A percentile compares a stretch with the other conserved stretches of the same genome.
phyloP scores from a whole-genome alignment of 306 rosid genomes.

The Castanea sativa region DNA sequence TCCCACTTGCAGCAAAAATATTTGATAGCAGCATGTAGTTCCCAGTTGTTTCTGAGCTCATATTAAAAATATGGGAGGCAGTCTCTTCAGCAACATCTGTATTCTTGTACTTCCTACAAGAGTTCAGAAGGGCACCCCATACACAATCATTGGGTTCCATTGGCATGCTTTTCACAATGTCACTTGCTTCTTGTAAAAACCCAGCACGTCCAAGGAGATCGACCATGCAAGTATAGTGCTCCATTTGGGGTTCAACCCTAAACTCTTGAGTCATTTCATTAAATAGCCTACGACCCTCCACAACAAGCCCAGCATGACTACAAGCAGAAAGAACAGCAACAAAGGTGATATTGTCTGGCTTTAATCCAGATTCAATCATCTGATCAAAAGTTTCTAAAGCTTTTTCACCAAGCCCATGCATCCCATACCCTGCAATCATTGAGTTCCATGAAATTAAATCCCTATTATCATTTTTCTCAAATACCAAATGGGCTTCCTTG shows the following conservation, averaged over 20 bases:
- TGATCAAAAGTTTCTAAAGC: constrained; percentile 55
- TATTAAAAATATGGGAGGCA: constrained; percentile 38
- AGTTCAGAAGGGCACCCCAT: constrained; percentile 76
- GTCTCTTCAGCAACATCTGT: constrained; percentile 53
- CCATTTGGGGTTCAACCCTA: constrained; percentile 60
- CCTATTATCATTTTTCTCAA: constrained; percentile 42
- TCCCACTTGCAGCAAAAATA: constrained; percentile 71
- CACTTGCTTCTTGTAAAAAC: constrained; percentile 63
- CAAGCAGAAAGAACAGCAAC: constrained; percentile 77
- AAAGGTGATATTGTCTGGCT: constrained; percentile 72
- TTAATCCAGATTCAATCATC: constrained; percentile 49
- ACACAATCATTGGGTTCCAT: constrained; percentile 71
- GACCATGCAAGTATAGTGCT: constrained; percentile 84
- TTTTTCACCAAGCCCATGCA: constrained; percentile 74
- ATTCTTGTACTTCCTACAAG: constrained; percentile 67
- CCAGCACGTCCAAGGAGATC: constrained; percentile 90
- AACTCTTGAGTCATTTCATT: constrained; percentile 47
- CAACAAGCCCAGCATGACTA: constrained; percentile 73
- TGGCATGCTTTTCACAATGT: constrained; percentile 62
- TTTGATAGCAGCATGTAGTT: constrained; percentile 78
- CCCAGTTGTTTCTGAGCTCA: constrained; percentile 46
- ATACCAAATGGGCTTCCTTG: constrained; percentile 54
- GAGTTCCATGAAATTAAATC: constrained; percentile 87
- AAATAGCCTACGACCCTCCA: constrained; percentile 52
- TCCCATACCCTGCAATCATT: constrained; percentile 72